Evolutionary conservation across 495 filamentous ascomycete species (phyloP), one percentile per base, ranked within the genome.

Genomic region (Hypoxylon intermedium): DNA sequence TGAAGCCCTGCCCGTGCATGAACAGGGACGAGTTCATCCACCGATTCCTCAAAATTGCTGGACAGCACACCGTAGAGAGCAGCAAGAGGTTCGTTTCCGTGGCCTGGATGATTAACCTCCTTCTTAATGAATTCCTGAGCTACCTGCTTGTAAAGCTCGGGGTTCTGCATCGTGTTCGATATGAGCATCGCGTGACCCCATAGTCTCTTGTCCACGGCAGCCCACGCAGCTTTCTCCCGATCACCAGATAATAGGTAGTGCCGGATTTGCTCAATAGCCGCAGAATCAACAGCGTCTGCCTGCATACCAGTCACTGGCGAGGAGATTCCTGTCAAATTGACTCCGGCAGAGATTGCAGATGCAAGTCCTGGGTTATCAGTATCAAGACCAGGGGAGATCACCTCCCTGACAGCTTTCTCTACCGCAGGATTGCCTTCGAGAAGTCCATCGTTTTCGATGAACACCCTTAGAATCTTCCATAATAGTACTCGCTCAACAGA

Each of bases 141-240:
- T 15, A 98, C 93, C 65, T 95, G 90, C 70, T 91, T 97, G 85
- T 92, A 97, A 3, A 87, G 70, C 9, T 81, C 77, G 5, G 76
- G 76, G 0, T 75, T 79, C 12, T 66, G 59, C 16, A 93, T 82
- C 1, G 93, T 93, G 28, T 89, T 92, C 13, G 95, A 86, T 37
- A 99, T 85, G 31, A 98, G 82, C 80, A 99, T 87, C 6, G 95
- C 95, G 74, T 99, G 95, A 9, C 89, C 93, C 95, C 95, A 99
- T 3, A 98, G 77, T 31, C 91, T 86, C 69, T 89, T 88, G 68
- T 99, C 95, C n/a, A 90, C 93, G 5, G 95, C 95, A 53, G 85
- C 79, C 94, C 94, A 98, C 9, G 96, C 87, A 2, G 95, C 95
- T 65, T 93, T 91, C 66, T 96, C 92, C 9, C 89, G 83, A 24